Evolutionary conservation across 1,284 basidiomycete genomes (phyloP).

Genomic region (Pyrrhoderma noxium): DNA sequence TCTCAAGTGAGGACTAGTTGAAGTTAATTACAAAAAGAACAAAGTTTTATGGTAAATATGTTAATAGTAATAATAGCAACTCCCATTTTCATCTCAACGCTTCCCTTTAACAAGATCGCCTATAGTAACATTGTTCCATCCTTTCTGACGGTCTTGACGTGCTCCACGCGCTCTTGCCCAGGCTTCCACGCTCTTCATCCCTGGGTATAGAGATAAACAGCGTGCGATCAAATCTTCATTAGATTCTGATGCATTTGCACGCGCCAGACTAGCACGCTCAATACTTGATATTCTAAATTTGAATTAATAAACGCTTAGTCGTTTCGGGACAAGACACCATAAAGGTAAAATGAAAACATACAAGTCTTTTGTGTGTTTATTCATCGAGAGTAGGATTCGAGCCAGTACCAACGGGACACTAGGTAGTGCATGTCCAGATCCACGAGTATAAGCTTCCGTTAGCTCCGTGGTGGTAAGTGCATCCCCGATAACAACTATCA

Average conservation of each 20-base stretch:
- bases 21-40: too few relatives aligned
- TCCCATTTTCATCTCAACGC: neutral
- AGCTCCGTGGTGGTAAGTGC: constrained; percentile 27
- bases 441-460: constrained; percentile 27
- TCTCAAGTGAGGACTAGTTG: too few relatives aligned
- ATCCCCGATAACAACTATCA: constrained; percentile 30
- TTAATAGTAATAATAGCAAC: too few relatives aligned
- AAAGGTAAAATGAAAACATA: constrained; percentile 22
- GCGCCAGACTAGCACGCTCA: constrained; percentile 26
- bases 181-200: constrained; percentile 27
- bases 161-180: constrained; percentile 26
- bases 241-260: constrained; percentile 21
- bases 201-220: constrained; percentile 24
- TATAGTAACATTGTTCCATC: constrained; percentile 32
- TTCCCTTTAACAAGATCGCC: constrained; percentile 22
- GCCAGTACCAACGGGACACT: constrained; percentile 28
- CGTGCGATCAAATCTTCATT: constrained; percentile 20
- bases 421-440: constrained; percentile 28
- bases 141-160: constrained; percentile 13
- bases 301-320: too few relatives aligned
- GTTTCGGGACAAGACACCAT: too few relatives aligned
- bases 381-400: constrained; percentile 25
- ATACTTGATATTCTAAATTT: constrained; percentile 27
- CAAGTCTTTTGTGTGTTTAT: constrained; percentile 29
- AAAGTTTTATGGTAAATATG: too few relatives aligned